Evolutionary conservation across 2,329 filamentous ascomycete species (phyloP), one percentile per base, ranked within the genome.

Genomic region (Fusarium continuum): DNA sequence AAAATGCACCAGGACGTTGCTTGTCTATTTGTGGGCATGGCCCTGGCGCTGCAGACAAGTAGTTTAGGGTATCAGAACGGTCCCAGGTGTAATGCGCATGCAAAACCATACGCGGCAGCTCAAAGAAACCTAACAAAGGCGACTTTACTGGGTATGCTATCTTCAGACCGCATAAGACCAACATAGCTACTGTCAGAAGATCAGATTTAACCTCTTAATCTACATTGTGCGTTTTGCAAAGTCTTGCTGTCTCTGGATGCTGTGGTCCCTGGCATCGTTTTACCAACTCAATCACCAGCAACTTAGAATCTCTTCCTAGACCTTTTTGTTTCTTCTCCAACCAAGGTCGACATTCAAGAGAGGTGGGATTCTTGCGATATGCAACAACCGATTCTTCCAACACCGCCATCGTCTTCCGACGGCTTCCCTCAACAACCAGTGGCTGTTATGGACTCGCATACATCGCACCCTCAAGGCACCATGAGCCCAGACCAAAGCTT

Each of bases 401-500:
- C 83, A 19, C 82, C 83, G 55, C 77, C 79, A 49, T 78, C 78
- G 17, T 80, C 78, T 43, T 57, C 55, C 45, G 64, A 64, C 50
- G 65, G 61, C 34, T 53, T 61, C 26, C 48, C 69, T 52, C 55
- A 44, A 41, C 46, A 53, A 4, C 35, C 59, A 44, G 17, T 31
- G 31, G 17, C 40, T 20, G 35, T 64, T 19, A 69, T 69, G 67
- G 64, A 55, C 20, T 34, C 47, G 23, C 41, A 56, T 19, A 58
- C 56, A 31, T 68, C 67, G 29, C 50, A 69, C 19, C 38, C 52
- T 14, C 56, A 45, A 40, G 46, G 53, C 20, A 46, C 36, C 13
- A 48, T 62, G 34, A 50, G 41, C 36, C 38, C 51, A 16, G 51
- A 54, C 34, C 47, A 61, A 19, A 49, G 49, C 22, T 47, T 61